Base-by-base conservation (phyloP, 2,329 filamentous ascomycete species). In the Alternaria consortialis region DNA sequence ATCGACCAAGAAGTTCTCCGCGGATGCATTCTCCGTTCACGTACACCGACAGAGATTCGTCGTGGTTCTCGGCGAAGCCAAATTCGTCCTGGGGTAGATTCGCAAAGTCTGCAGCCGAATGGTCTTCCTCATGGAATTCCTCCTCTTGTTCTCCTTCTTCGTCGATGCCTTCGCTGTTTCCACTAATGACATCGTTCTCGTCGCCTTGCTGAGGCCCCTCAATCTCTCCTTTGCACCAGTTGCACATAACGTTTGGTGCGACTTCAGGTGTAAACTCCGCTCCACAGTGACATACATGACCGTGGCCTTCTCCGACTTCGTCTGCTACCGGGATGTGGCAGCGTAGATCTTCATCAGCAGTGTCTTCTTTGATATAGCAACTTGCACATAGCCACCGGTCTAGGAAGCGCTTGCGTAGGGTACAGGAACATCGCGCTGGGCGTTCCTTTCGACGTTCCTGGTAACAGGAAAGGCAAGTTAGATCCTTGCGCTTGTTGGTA, bases 321-420 rank as follows among this genome's bases (percentile, higher is more conserved):
- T 25, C 37, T 27, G 23, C 34, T 7, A 54, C 31, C 3, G 32
- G 8, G 3, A 27, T 9, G 13, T 50, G 36, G 6, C 29, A 36
- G 8, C 25, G 12, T 1, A 54, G 29, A 7, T 50, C 31, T 27
- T 51, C 42, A 12, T 56, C 60, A 4, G 32, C 50, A 2, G n/a
- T 9, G 7, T 48, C 15, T 8, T 65, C 60, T 4, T 51, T 32
- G 11, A 46, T 32, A 40, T 63, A 64, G 37, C 67, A 71, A 13
- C 39, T 37, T 4, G 67, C n/a, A 39, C 69, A 71, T 2, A 63
- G 27, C 67, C 69, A 71, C 17, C 66, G 63, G 23, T 65, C 64
- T 7, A 71, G 54, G 27, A 69, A 66, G 4, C 52, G 64, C n/a
- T 59, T 57, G n/a, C 62, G 58, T 7, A 71, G 47, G 15, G 64